Conservation (phyloP, 495 filamentous ascomycete genomes). For the Penicilliopsis zonata region DNA sequence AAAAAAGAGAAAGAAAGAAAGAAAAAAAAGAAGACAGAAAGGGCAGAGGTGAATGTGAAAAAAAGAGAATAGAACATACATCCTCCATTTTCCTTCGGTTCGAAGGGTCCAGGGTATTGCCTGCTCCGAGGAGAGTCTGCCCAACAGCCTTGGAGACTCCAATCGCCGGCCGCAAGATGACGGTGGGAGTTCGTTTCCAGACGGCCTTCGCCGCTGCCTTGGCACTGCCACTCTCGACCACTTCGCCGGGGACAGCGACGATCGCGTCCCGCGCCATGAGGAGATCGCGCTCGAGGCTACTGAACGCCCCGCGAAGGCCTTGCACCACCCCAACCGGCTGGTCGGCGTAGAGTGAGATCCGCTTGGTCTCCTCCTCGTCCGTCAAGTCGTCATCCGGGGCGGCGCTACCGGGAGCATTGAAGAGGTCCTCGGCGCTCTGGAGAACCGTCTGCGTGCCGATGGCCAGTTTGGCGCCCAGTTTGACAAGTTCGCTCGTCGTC, state of each 20-base stretch:
- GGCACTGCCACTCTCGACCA: constrained; percentile 75
- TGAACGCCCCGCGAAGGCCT: constrained; percentile 70
- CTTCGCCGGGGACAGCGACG: constrained; percentile 85
- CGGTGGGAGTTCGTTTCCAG: constrained; percentile 70
- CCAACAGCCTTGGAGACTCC: constrained; percentile 84
- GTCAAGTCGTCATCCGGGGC: constrained; percentile 44
- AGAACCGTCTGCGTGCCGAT: constrained; percentile 88
- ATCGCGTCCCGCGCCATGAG: constrained; percentile 77
- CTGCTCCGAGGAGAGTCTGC: constrained; percentile 83
- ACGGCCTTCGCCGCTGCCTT: constrained; percentile 74
- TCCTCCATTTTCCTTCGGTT: constrained; percentile 78
- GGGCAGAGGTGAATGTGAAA: too few species aligned
- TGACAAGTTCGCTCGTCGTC: constrained; percentile 81
- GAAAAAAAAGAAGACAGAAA: too few species aligned
- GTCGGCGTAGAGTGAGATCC: constrained; percentile 82
- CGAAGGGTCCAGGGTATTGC: constrained; percentile 78
- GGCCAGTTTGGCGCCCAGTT: constrained; percentile 86
- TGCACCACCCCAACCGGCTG: constrained; percentile 81
- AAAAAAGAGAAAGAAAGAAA: constrained; percentile 1
- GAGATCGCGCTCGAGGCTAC: constrained; percentile 76
- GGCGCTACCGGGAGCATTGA: constrained; percentile 35
- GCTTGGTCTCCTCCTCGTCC: constrained; percentile 54
- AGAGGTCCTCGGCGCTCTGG: constrained; percentile 73
- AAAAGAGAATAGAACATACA: constrained; percentile 61
- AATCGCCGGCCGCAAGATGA: constrained; percentile 81